Base-by-base conservation (phyloP, 202 grass and related monocot species). In the Setaria italica region DNA sequence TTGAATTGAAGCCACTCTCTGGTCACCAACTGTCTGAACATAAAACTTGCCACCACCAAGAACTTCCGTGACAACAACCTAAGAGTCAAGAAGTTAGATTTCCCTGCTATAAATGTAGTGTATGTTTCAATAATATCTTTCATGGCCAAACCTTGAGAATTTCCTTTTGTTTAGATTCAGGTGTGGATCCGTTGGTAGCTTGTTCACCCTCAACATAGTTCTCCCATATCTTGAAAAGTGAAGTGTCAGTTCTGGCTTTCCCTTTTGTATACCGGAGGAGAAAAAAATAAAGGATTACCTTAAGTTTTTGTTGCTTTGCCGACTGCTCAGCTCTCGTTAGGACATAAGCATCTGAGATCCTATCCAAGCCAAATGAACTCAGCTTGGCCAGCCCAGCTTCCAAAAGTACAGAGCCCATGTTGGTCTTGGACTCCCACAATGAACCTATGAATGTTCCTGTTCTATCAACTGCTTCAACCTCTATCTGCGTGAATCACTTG, bases 401-500 rank as follows among this genome's bases (percentile, higher is more conserved):
- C 32, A 99, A 80, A 81, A 99, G 90, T 85, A 88, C 86, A 66
- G 91, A 69, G 57, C 90, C 90, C 85, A 94, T 82, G 78, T 97
- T 99, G 74, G 85, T 97, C 87, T 89, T 97, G 6, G 94, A 92
- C 80, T 99, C 94, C 80, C 92, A 99, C 43, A 99, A 78, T 47
- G 94, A 92, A 47, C 97, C 97, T 78, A 99, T 91, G 85, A 99
- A 99, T 83, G 97, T 99, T 43, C 97, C 97, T 55, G 92, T 93
- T 80, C 90, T 93, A 76, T 99, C 97, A 76, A 97, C 97, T 47
- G 90, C 91, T 88, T 99, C 97, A 46, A 99, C 90, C 82, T 99
- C 97, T 60, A 99, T 97, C 94, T 97, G 90, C 39, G 74, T 46
- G 79, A 73, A 83, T 77, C 67, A 81, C 33, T 82, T 77, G 49